Base-by-base conservation (phyloP, 371 early-diverging fungal species). In the Mortierella sp. region DNA sequence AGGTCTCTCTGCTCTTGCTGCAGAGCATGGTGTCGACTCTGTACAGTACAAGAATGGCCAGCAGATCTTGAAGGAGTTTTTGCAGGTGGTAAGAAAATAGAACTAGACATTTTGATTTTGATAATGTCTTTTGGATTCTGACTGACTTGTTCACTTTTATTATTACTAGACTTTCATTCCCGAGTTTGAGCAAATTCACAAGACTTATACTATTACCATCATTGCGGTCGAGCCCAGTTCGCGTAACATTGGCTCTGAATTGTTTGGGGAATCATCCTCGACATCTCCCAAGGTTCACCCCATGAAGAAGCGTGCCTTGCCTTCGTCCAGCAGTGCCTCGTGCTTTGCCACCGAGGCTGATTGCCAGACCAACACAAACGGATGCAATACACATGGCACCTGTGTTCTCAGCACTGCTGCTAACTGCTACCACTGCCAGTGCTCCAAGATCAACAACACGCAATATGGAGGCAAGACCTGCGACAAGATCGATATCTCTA, bases 391-490 rank as follows among this genome's bases (percentile, higher is more conserved):
- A 28, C 78, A 45, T 22, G 78, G 78, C 2, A 4, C 31, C 5
- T 78, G 78, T 65, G 58, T 78, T 10, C 47, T 78, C n/a, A 78
- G 78, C 45, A 19, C 9, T 8, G 72, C 78, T 0, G 72, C 78
- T 55, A 69, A 69, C 66, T 78, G 78, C 66, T 78, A 61, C 55
- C 78, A 78, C 66, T 78, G 78, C 73, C 51, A 78, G 66, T 78
- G 78, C 69, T 5, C 49, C 32, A 72, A 54, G 69, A 37, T 69
- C 69, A 58, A 66, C 63, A 72, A 55, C 66, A 78, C 78, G 0
- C 73, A 72, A 51, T 78, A 69, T 42, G 66, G 69, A 28, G 78
- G 78, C 54, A 56, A 69, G 10, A 31, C 26, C 43, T 78, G 78
- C 22, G 70, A 72, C 26, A 78, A 78, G 69, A 54, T 78, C 17